These are phyloP conservation scores for Trypanosoma platydactyli DNA, from an alignment of 208 protist species.

Conservation along the genomic window DNA sequence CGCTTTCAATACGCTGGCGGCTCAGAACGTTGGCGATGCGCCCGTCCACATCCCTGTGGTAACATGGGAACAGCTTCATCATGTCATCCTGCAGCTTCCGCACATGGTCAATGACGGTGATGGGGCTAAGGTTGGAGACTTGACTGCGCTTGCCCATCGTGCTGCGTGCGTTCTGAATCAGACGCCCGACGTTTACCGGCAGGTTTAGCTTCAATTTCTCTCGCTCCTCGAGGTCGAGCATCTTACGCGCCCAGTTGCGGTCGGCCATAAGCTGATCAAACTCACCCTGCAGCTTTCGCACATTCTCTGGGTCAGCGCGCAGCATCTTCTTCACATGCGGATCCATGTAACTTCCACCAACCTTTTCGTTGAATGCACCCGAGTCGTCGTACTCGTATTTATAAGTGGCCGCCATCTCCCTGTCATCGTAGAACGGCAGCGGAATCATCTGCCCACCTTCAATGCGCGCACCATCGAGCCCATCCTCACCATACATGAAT, in stretches of 20 bases:
- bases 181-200: constrained; percentile 94
- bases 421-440: constrained; percentile 64
- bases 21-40: constrained; percentile 83
- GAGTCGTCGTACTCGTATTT: constrained; percentile 78
- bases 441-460: constrained; percentile 89
- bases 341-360: constrained; percentile 87
- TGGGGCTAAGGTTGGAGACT: constrained; percentile 93
- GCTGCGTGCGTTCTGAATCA: constrained; percentile 96
- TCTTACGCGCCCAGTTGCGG: constrained; percentile 60
- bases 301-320: constrained; percentile 59
- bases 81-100: constrained; percentile 76
- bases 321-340: constrained; percentile 88
- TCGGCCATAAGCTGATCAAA: constrained; percentile 90
- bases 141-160: constrained; percentile 88
- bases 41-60: constrained; percentile 63
- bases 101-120: constrained; percentile 80
- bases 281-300: constrained; percentile 86
- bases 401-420: constrained; percentile 68
- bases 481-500: constrained; percentile 99
- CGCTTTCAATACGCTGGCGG: constrained; percentile 93
- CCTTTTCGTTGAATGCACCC: constrained; percentile 67
- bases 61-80: constrained; percentile 74
- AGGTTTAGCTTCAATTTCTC: constrained; percentile 74
- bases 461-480: constrained; percentile 94
- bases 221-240: constrained; percentile 66